Evolutionary conservation across 2,329 filamentous ascomycete species (phyloP), one percentile per base, ranked within the genome.

Genomic region (Sporothrix luriei): DNA sequence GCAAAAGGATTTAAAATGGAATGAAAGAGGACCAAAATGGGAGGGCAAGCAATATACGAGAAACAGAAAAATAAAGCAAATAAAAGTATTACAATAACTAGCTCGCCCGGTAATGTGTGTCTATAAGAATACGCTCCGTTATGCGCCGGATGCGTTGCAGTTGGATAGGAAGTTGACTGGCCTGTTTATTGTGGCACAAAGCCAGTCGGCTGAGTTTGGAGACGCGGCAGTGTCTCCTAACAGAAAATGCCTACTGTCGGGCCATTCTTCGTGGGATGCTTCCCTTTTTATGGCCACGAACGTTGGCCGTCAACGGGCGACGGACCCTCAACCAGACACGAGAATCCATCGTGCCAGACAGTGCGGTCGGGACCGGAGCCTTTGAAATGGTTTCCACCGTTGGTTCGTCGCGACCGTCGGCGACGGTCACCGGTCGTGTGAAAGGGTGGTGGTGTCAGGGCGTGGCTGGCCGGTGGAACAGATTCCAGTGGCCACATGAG

Each of bases 71-170:
- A 55, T 13, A 9, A 38, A 24, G 24, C n/a, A 55, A 57, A 68
- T 1, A 33, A 43, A 38, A 6, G 21, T n/a, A 64, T 38, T 54
- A 65, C 43, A 64, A 55, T 2, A 70, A 64, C 51, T 57, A 46
- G 38, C 69, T 40, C 69, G 55, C 69, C 68, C 49, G 43, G 26
- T 57, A 67, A 33, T 67, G 52, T 29, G n/a, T 64, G 68, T 66
- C 21, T 61, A 69, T 66, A 62, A 33, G 7, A 33, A 62, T 38
- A 33, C 4, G 33, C 33, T 5, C 5, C 9, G 33, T 7, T 33
- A 5, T 33, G 33, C 6, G 33, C 4, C 2, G 3, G 33, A 33
- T 6, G 33, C 7, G 33, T 33, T 33, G 33, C 33, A 7, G 33
- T 7, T 33, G 6, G 33, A 33, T 33, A 33, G 33, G 7, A 33